Evolutionary conservation across 1,284 basidiomycete genomes (phyloP).

Genomic region (Puccinia horiana): DNA sequence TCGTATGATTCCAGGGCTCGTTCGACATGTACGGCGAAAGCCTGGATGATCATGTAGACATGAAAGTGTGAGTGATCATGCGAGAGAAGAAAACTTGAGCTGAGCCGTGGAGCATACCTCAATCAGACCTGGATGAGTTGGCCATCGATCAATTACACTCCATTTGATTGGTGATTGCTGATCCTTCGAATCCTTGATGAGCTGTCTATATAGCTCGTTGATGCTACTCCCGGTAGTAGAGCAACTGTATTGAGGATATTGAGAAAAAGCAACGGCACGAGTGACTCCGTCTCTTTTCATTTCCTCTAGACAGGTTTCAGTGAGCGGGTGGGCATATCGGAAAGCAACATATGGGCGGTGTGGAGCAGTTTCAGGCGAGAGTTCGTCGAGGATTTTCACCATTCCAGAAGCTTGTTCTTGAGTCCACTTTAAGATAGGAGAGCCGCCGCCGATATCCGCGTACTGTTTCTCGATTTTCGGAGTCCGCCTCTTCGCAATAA

Average conservation of each 20-base stretch:
- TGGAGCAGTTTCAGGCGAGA: constrained; percentile 86
- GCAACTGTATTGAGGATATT: constrained; percentile 99
- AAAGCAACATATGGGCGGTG: constrained; percentile 96
- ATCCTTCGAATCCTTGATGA: constrained; percentile 62
- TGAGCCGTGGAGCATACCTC: constrained; percentile 66
- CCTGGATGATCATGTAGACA: constrained; percentile 62
- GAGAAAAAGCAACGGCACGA: constrained; percentile 91
- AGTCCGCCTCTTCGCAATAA: constrained; percentile 86
- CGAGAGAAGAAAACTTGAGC: not conserved
- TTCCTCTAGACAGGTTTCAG: constrained; percentile 76
- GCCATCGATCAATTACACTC: constrained; percentile 99
- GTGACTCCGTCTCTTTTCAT: constrained; percentile 89
- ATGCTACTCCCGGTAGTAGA: constrained; percentile 95
- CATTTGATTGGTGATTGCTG: constrained; percentile 72
- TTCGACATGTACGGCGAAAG: constrained; percentile 85
- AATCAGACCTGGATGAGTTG: constrained; percentile 86
- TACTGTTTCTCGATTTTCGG: constrained; percentile 95
- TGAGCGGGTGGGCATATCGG: constrained; percentile 86
- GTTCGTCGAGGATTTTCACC: constrained; percentile 86
- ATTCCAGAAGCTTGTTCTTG: constrained; percentile 84
- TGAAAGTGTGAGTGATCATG: constrained; percentile 18
- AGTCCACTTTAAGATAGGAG: constrained; percentile 93
- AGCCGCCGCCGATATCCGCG: constrained; percentile 89
- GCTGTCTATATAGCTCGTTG: constrained; percentile 78
- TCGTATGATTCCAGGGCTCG: constrained; percentile 79